Evolutionary conservation across 352 stramenopile species (phyloP).

Genomic region (Globisporangium viniferum): DNA sequence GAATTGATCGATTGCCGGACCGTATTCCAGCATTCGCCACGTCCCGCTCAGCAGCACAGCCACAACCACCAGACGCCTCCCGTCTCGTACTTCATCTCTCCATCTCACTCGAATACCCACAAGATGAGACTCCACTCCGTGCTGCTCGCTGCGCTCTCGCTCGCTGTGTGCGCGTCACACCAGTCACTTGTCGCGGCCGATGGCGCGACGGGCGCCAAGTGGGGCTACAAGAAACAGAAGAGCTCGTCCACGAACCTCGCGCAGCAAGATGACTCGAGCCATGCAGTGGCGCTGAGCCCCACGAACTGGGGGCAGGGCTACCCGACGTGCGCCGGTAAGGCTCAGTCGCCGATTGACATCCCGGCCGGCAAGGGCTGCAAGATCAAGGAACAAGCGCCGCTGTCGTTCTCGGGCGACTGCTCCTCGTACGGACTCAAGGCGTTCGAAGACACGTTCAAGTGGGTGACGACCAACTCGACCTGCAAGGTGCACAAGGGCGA

Average conservation of each 20-base stretch:
- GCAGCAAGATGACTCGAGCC: conserved; percentile 8
- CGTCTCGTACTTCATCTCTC: neutral
- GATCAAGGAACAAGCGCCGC: conserved; percentile 2
- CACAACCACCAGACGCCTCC: neutral
- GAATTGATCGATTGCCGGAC: neutral
- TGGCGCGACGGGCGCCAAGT: conserved; percentile 5
- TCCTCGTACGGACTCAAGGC: conserved; percentile 12
- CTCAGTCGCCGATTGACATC: conserved; percentile 22
- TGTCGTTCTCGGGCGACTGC: conserved; percentile 21
- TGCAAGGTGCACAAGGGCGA: conserved; percentile 18
- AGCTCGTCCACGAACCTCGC: neutral
- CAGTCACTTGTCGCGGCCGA: neutral
- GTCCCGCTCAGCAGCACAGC: neutral
- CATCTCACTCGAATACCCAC: neutral
- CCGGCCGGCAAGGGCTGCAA: neutral
- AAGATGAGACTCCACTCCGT: conserved; percentile 7
- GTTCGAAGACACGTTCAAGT: conserved; percentile 19
- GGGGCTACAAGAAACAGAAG: conserved; percentile 12
- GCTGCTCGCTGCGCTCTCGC: conserved; percentile 3
- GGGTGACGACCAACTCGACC: conserved; percentile 3
- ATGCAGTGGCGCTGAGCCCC: conserved; percentile 2
- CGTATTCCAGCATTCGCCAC: neutral
- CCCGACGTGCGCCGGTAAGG: conserved; percentile 14
- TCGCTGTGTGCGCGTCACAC: conserved; percentile 1
- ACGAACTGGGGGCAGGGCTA: conserved; percentile 18